Evolutionary conservation across 257 asterid species (phyloP).

Genomic region (Lycium barbarum): DNA sequence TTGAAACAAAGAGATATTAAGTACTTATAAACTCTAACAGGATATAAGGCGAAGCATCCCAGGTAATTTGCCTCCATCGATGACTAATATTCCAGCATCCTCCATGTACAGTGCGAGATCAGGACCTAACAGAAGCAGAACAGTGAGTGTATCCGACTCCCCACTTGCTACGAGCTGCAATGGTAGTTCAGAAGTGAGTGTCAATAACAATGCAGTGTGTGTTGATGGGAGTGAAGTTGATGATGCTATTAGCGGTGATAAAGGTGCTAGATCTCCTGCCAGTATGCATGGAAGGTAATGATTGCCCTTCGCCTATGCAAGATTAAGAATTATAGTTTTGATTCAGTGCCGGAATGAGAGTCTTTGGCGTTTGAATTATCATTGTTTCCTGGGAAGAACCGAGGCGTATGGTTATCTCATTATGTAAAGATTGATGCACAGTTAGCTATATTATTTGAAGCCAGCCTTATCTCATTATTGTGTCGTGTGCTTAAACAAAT

Average conservation of each 20-base stretch:
- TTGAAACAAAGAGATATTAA: no score
- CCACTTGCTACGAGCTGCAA: slow-evolving; percentile 36
- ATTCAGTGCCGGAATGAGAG: not conserved
- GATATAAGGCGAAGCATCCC: slow-evolving; percentile 35
- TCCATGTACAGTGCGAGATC: slow-evolving; percentile 38
- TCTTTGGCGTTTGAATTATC: slow-evolving; percentile 1
- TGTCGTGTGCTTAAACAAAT: not conserved
- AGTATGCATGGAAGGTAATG: slow-evolving; percentile 72
- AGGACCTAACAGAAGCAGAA: slow-evolving; percentile 33
- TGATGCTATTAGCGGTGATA: slow-evolving; percentile 73
- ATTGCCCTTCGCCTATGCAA: not conserved
- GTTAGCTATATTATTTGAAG: slow-evolving; percentile 25
- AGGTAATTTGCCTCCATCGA: slow-evolving; percentile 23
- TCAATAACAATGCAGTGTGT: slow-evolving; percentile 31
- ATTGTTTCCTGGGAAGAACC: not conserved
- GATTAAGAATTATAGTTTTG: not conserved
- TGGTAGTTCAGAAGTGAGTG: slow-evolving; percentile 36
- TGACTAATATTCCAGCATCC: slow-evolving; percentile 34
- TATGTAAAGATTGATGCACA: slow-evolving; percentile 29
- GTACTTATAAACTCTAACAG: no score
- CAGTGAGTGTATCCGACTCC: slow-evolving; percentile 33
- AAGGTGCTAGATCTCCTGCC: slow-evolving; percentile 68
- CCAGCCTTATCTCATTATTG: not conserved
- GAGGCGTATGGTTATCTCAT: not conserved
- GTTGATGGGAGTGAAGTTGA: slow-evolving; percentile 46